Percentiles rank a stretch among this genome's conserved stretches.
Conservation (phyloP, 331 rosid species). For the Dryas integrifolia region DNA sequence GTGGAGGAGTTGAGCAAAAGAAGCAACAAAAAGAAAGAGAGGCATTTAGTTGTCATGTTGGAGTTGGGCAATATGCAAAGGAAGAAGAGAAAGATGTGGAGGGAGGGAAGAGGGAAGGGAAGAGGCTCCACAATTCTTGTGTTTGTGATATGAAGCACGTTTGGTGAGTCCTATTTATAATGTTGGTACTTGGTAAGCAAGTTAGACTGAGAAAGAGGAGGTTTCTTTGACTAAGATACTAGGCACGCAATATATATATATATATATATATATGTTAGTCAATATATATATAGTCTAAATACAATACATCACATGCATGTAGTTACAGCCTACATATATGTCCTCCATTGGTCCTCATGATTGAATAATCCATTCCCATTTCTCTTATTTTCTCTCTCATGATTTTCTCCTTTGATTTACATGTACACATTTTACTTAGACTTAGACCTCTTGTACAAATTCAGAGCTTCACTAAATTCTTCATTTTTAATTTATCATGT, state of each 20-base stretch:
- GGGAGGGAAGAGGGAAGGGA: neutral
- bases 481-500: no score
- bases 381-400: no score
- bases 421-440: no score
- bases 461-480: no score
- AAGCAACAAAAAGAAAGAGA: slow-evolving; percentile 26
- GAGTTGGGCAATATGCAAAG: neutral
- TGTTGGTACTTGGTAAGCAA: neutral
- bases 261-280: neutral
- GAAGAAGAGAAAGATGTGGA: neutral
- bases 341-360: no score
- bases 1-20: slow-evolving; percentile 28
- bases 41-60: slow-evolving; percentile 25
- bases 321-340: no score
- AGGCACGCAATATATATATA: neutral
- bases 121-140: neutral
- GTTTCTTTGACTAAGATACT: slow-evolving; percentile 10
- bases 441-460: no score
- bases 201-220: neutral
- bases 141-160: neutral
- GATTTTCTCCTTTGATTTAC: no score
- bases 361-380: no score
- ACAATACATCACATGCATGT: no score
- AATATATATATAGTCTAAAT: no score
- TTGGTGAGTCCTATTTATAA: slow-evolving; percentile 5